These are phyloP conservation scores for Fereydounia khargensis DNA, from an alignment of 1,284 basidiomycete species.

Conservation along the genomic window DNA sequence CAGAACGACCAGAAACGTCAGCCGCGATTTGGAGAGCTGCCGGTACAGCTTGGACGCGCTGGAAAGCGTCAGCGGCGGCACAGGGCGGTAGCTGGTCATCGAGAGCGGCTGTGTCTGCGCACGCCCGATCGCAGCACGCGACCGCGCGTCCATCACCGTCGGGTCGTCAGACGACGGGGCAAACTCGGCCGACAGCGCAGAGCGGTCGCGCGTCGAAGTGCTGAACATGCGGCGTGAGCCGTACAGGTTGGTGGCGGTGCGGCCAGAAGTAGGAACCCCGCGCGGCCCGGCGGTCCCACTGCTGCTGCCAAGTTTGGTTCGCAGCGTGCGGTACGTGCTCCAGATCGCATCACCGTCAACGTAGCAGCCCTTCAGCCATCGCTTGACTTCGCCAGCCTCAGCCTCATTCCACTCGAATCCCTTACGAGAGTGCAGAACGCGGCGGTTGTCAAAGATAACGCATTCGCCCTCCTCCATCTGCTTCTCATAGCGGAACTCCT, in stretches of 20 bases:
- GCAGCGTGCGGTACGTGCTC: constrained; percentile 60
- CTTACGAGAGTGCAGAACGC: constrained; percentile 84
- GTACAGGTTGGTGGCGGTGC: not conserved
- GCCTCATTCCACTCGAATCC: constrained; percentile 66
- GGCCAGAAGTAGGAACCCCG: not conserved
- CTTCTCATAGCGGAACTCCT: constrained; percentile 66
- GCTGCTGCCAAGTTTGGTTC: constrained; percentile 9
- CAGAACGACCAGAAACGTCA: constrained; percentile 84
- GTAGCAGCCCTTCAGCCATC: constrained; percentile 75
- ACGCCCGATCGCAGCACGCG: constrained; percentile 16
- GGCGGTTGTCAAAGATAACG: constrained; percentile 87
- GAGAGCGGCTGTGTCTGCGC: constrained; percentile 11
- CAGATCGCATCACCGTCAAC: constrained; percentile 74
- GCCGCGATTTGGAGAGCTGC: constrained; percentile 80
- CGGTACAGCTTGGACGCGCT: constrained; percentile 63
- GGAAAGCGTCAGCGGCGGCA: constrained; percentile 12
- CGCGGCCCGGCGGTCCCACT: not conserved
- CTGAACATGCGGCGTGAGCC: not conserved
- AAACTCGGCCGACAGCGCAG: constrained; percentile 1
- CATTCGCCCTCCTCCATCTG: constrained; percentile 78
- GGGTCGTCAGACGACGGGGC: constrained; percentile 41
- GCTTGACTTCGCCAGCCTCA: constrained; percentile 41
- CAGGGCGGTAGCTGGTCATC: constrained; percentile 27
- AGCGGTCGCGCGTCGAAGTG: not conserved
- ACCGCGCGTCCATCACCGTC: constrained; percentile 22